Evolutionary conservation across 1,284 basidiomycete genomes (phyloP).

Genomic region (Leccinum pachyderme): DNA sequence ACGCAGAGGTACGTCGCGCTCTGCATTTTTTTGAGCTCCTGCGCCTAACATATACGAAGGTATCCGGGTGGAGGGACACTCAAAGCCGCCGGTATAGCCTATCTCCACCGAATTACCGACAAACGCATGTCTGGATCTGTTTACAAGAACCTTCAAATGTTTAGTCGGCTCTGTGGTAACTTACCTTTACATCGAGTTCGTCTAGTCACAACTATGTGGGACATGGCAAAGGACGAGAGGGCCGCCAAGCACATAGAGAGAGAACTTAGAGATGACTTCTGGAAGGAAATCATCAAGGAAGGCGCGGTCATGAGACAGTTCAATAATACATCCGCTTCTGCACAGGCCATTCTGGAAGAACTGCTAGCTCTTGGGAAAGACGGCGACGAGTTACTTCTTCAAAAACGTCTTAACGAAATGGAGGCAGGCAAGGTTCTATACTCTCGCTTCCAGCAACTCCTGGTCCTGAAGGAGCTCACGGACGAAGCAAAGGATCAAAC

Average conservation of each 20-base stretch:
- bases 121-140: not conserved
- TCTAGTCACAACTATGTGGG: conserved; percentile 1
- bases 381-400: not conserved
- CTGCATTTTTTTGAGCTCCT: not conserved
- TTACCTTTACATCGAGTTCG: not conserved
- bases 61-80: not conserved
- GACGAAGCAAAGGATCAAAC: not conserved
- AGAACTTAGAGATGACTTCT: not conserved
- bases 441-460: not conserved
- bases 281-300: not conserved
- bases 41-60: not conserved
- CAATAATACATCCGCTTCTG: not conserved
- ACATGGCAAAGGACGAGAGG: not conserved
- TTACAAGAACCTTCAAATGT: not conserved
- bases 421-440: conserved; percentile 1
- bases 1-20: not conserved
- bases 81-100: not conserved
- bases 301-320: not conserved
- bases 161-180: not conserved
- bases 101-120: conserved; percentile 3
- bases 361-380: not conserved
- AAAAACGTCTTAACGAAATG: not conserved
- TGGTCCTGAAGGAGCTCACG: not conserved
- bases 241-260: not conserved
- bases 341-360: not conserved